A percentile compares a stretch with the other conserved stretches of the same genome.
Evolutionary conservation across 2,329 filamentous ascomycete species (phyloP).

Genomic region (Colletotrichum endophyticum): DNA sequence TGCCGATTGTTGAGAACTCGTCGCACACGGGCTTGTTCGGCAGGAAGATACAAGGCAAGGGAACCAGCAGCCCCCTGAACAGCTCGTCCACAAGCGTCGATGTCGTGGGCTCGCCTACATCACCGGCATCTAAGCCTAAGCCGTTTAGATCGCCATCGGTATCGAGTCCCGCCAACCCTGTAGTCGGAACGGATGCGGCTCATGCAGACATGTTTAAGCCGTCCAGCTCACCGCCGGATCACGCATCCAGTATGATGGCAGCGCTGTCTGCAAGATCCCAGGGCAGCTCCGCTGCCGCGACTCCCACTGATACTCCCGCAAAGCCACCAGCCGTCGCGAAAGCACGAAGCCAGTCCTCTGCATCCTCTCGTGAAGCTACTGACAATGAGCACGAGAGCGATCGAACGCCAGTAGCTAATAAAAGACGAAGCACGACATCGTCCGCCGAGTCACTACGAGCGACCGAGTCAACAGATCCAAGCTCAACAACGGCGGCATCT

Average conservation of each 20-base stretch:
- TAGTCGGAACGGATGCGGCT: slow-evolving; percentile 70
- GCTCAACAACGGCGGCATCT: slow-evolving; percentile 13
- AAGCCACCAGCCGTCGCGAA: slow-evolving; percentile 42
- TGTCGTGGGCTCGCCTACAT: slow-evolving; percentile 37
- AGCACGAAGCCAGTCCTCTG: slow-evolving; percentile 53
- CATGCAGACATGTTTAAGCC: slow-evolving; percentile 69
- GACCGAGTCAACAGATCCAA: slow-evolving; percentile 35
- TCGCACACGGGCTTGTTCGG: slow-evolving; percentile 52
- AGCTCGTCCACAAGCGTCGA: slow-evolving; percentile 56
- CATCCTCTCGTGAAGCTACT: slow-evolving; percentile 49
- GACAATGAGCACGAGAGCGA: slow-evolving; percentile 41
- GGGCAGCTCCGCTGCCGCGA: slow-evolving; percentile 55
- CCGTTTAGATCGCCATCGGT: slow-evolving; percentile 61
- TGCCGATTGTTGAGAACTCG: slow-evolving; percentile 47
- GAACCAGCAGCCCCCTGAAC: slow-evolving; percentile 32
- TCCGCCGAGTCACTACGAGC: slow-evolving; percentile 36
- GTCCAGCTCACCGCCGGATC: slow-evolving; percentile 59
- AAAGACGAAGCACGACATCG: slow-evolving; percentile 42
- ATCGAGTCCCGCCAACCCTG: slow-evolving; percentile 65
- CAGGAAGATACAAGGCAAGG: slow-evolving; percentile 48
- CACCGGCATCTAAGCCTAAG: slow-evolving; percentile 30
- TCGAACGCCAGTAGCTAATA: slow-evolving; percentile 27
- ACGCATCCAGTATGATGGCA: slow-evolving; percentile 70
- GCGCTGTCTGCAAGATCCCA: slow-evolving; percentile 69
- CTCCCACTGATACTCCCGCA: slow-evolving; percentile 39